Conservation (phyloP, 2,329 filamentous ascomycete species). For the Cercospora sesami region DNA sequence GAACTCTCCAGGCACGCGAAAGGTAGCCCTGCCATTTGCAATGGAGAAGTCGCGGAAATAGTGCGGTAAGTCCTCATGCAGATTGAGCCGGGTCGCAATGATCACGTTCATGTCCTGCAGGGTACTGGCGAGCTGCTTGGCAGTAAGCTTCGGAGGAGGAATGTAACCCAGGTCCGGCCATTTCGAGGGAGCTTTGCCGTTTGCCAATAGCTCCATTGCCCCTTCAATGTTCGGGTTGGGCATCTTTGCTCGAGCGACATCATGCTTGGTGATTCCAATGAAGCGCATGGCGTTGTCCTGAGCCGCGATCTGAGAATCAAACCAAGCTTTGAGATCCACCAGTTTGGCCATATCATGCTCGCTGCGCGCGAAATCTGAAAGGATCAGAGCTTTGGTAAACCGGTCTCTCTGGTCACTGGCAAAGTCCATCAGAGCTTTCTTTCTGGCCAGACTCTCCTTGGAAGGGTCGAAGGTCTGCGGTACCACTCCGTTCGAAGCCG, state of each 20-base stretch:
- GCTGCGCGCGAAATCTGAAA: constrained; percentile 85
- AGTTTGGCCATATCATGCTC: constrained; percentile 75
- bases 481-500: constrained; percentile 43
- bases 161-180: constrained; percentile 83
- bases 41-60: constrained; percentile 77
- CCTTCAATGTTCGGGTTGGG: constrained; percentile 90
- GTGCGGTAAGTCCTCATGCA: constrained; percentile 79
- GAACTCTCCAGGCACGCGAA: constrained; percentile 79
- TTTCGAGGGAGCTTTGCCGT: constrained; percentile 67
- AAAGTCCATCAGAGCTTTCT: constrained; percentile 72
- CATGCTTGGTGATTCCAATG: constrained; percentile 63
- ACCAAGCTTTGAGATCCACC: constrained; percentile 80
- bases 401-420: constrained; percentile 76
- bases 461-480: constrained; percentile 54
- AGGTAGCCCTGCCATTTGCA: constrained; percentile 83
- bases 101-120: constrained; percentile 80
- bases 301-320: constrained; percentile 51
- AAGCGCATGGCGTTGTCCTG: constrained; percentile 29
- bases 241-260: constrained; percentile 70
- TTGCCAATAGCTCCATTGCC: constrained; percentile 79
- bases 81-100: constrained; percentile 76
- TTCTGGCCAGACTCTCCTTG: constrained; percentile 71
- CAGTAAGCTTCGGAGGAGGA: constrained; percentile 67
- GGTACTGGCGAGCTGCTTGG: constrained; percentile 70
- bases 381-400: constrained; percentile 90